Conservation (phyloP, 495 filamentous ascomycete species). For the Sphaerosporella brunnea region DNA sequence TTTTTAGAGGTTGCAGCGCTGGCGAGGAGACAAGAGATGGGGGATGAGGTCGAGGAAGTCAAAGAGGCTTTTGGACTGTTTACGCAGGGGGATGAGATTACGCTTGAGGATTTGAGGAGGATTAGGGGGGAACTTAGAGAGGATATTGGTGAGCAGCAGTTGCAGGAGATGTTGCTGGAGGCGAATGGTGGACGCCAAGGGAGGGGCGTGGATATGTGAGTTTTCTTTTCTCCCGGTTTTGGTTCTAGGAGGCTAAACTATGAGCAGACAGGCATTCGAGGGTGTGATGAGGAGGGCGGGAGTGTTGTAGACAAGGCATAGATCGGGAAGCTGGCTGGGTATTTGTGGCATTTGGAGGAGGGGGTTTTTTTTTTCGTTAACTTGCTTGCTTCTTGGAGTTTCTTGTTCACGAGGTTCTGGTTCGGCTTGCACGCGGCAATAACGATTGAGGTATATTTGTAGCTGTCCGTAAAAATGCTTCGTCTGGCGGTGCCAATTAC, state of each 20-base stretch:
- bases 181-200: conserved; percentile 63
- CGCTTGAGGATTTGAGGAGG: conserved; percentile 51
- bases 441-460: too few relatives aligned
- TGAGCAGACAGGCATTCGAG: conserved; percentile 54
- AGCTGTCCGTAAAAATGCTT: too few relatives aligned
- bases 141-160: conserved; percentile 56
- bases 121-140: conserved; percentile 71
- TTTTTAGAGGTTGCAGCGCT: conserved; percentile 77
- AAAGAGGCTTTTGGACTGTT: conserved; percentile 68
- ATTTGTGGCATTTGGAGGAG: too few relatives aligned
- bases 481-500: too few relatives aligned
- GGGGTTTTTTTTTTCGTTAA: too few relatives aligned
- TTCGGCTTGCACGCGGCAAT: too few relatives aligned
- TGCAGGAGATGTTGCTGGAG: conserved; percentile 85
- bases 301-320: conserved; percentile 31
- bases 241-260: not conserved
- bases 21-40: conserved; percentile 23
- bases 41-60: conserved; percentile 47
- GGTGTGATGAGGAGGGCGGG: conserved; percentile 71
- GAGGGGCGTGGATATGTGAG: conserved; percentile 42
- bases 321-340: too few relatives aligned
- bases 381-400: too few relatives aligned
- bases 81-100: conserved; percentile 42
- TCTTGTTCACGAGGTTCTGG: too few relatives aligned
- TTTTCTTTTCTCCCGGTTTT: not conserved